Base-by-base conservation (phyloP, 176 grass and related monocot genomes). In the Cymbopogon citratus region DNA sequence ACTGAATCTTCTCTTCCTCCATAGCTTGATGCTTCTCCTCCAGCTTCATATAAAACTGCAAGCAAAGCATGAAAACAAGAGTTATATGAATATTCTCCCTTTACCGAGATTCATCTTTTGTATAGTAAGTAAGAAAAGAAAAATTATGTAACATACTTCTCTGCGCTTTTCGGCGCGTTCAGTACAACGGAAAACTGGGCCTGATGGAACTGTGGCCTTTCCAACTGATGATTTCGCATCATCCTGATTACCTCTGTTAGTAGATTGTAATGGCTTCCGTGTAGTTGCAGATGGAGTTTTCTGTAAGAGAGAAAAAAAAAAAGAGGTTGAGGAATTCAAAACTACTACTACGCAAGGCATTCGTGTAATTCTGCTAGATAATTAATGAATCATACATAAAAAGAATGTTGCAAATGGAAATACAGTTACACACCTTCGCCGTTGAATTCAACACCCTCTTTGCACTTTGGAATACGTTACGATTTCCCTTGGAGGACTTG, bases 11-110 rank as follows among this genome's bases (percentile, higher is more conserved):
- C 77, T 95, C 85, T 75, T 91, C 96, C 77, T 99, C 91, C 85
- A 95, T 76, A 76, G 91, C 96, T 71, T 86, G 90, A 25, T 99
- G 96, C 78, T 93, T 99, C 89, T 99, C 96, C 77, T 99, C 96
- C 75, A 99, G 81, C 76, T 93, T 99, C 33, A 83, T 66, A 78
- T 99, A 99, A 23, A 80, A 99, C 96, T 99, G 80, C 12, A 88
- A 83, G 0, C 14, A 51, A 75, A 85, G 12, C n/a, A 80, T 54
- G 4, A 9, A 66, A 44, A 28, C n/a, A 39, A 19, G 40, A 64
- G 72, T 12, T 16, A 68, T 78, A 0, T 88, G 54, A 31, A 66
- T 3, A 46, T 49, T 26, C 27, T 4, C 27, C 14, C 9, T 21
- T 10, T 7, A 49, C 12, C 12, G 56, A 76, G 29, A 12, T 57